Evolutionary conservation across 129 eudicot genomes (phyloP), one percentile per base, ranked within the genome.

Genomic region (Calendula officinalis): DNA sequence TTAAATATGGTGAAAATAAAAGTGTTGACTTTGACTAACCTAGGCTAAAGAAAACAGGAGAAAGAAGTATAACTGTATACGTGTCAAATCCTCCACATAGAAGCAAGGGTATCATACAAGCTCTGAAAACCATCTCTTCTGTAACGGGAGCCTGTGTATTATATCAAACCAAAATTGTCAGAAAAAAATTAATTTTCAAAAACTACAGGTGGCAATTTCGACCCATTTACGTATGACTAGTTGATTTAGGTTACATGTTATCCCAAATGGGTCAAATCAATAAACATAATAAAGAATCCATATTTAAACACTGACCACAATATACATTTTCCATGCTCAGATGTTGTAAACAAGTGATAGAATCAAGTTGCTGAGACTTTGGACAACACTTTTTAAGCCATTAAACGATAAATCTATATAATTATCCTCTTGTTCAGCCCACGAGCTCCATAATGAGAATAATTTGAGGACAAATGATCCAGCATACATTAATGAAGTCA

Each of bases 51-150:
- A 83, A 84, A 50, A 92, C 72, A 49, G 98, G 98, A 64, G 90
- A 88, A 62, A 88, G 78, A 75, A 88, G 84, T 62, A 92, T 52
- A 42, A 78, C 95, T 43, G 77, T 77, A 53, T 83, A 80, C 35
- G 96, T 75, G 48, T 60, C 62, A 48, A 85, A 81, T 77, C 96
- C 95, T 65, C 91, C 98, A 81, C 95, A 92, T 56, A 83, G 78
- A 72, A 92, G 96, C 75, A 92, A 65, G 47, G 98, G 88, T 66
- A 88, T 85, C 96, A 92, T 92, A 63, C 95, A 92, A 40, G 98
- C 95, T 82, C 96, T 81, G 65, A 92, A 92, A 64, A 92, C 98
- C 82, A 92, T 64, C 77, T 92, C 98, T 67, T 88, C 98, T 3
- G 95, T 88, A 27, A 88, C 58, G 17, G 98, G 98, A 38, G 95